These are phyloP conservation scores for Pichia deserticola DNA, from an alignment of 805 yeast genomes.

Conservation along the genomic window DNA sequence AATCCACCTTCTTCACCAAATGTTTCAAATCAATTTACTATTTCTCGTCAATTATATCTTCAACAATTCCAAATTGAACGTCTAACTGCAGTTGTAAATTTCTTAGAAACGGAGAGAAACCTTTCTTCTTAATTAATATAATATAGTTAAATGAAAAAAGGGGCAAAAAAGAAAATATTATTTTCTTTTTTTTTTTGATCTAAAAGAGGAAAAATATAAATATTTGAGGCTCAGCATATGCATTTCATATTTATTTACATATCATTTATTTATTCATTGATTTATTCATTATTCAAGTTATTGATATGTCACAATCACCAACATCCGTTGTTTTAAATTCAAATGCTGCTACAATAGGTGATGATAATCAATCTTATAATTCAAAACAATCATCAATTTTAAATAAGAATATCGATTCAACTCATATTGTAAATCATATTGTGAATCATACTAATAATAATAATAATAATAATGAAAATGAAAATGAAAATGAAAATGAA, in stretches of 20 bases:
- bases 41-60: not conserved
- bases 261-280: too few relatives aligned
- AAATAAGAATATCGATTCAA: too few relatives aligned
- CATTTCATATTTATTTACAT: too few relatives aligned
- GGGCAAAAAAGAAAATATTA: not conserved
- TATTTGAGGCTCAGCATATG: too few relatives aligned
- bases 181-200: too few relatives aligned
- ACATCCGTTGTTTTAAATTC: not conserved
- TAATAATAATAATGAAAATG: not conserved
- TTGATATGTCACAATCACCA: not conserved
- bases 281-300: not conserved
- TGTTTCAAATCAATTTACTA: not conserved
- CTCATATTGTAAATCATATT: not conserved
- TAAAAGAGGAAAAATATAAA: too few relatives aligned
- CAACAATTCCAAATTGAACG: not conserved
- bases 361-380: not conserved
- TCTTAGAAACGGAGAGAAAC: not conserved
- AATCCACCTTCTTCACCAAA: not conserved
- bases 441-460: too few relatives aligned
- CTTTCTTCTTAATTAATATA: too few relatives aligned
- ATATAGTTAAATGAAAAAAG: too few relatives aligned
- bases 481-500: too few relatives aligned
- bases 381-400: too few relatives aligned
- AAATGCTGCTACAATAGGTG: conserved; percentile 2
- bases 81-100: not conserved